phyloP scores from a whole-genome alignment of 2,329 filamentous ascomycete genomes.

The Phyllosticta citribraziliensis region DNA sequence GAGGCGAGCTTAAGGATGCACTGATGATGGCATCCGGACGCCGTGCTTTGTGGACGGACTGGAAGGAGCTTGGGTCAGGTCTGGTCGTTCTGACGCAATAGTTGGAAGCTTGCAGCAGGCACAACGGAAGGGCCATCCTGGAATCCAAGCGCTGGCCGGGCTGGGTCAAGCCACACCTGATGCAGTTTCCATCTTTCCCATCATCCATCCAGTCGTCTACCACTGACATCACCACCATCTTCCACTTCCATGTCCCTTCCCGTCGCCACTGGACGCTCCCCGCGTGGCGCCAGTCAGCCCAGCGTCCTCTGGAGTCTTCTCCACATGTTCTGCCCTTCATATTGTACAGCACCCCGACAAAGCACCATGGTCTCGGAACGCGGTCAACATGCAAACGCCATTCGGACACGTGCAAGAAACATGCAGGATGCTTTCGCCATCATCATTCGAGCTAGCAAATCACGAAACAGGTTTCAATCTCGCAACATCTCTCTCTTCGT shows the following conservation, averaged over 20 bases:
- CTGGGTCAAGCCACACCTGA: slow-evolving; percentile 3
- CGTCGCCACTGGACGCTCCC: too few species aligned
- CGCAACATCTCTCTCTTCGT: too few species aligned
- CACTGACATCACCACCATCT: slow-evolving; percentile 4
- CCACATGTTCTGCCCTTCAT: background rate
- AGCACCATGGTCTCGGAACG: too few species aligned
- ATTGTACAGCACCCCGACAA: background rate
- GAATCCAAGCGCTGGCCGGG: background rate
- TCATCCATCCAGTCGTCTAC: background rate
- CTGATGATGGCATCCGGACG: background rate
- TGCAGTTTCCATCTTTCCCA: background rate
- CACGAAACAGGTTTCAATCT: background rate
- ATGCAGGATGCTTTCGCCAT: background rate
- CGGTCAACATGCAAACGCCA: background rate
- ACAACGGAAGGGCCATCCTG: background rate
- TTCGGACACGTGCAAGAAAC: background rate
- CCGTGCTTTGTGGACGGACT: slow-evolving; percentile 2
- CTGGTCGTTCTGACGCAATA: slow-evolving; percentile 10
- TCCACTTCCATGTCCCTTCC: too few species aligned
- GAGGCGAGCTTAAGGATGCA: slow-evolving; percentile 5
- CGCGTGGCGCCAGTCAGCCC: too few species aligned
- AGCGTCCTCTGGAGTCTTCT: too few species aligned
- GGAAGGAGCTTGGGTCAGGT: slow-evolving; percentile 1
- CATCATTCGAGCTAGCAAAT: background rate
- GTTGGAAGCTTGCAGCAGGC: background rate